Percentiles rank a stretch among this genome's conserved stretches.
Conservation (phyloP, 805 yeast species). For the Grigorovia jiainica region DNA sequence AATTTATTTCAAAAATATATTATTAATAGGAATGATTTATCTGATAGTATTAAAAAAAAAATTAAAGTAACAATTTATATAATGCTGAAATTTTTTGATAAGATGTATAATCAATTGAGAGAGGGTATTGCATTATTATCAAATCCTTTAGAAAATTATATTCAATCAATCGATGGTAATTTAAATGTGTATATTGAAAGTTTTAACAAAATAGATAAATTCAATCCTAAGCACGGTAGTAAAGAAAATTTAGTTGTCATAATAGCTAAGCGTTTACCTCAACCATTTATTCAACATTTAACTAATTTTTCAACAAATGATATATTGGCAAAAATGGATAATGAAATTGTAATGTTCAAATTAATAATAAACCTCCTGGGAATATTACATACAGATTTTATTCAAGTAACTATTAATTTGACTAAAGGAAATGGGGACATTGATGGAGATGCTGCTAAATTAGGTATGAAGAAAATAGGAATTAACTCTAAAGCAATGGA, state of each 20-base stretch:
- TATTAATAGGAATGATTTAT: neutral
- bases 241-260: slow-evolving; percentile 12
- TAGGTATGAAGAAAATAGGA: slow-evolving; percentile 6
- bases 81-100: slow-evolving; percentile 21
- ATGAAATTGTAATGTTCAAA: slow-evolving; percentile 16
- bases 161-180: slow-evolving; percentile 6
- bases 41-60: neutral
- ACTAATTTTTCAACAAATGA: slow-evolving; percentile 7
- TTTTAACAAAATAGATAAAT: too few relatives aligned
- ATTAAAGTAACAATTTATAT: slow-evolving; percentile 26
- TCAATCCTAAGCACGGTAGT: too few relatives aligned
- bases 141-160: slow-evolving; percentile 18
- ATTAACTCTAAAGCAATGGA: slow-evolving; percentile 16
- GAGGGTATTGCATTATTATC: slow-evolving; percentile 19
- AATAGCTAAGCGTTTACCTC: slow-evolving; percentile 12
- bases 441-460: neutral
- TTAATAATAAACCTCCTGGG: too few relatives aligned
- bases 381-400: slow-evolving; percentile 11
- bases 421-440: slow-evolving; percentile 1
- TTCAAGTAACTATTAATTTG: slow-evolving; percentile 7
- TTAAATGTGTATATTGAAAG: neutral
- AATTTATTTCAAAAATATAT: slow-evolving; percentile 11
- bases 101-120: slow-evolving; percentile 16
- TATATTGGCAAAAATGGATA: slow-evolving; percentile 7
- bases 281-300: slow-evolving; percentile 11